phyloP scores from a whole-genome alignment of 352 stramenopile genomes.

The Globisporangium cederbergense region DNA sequence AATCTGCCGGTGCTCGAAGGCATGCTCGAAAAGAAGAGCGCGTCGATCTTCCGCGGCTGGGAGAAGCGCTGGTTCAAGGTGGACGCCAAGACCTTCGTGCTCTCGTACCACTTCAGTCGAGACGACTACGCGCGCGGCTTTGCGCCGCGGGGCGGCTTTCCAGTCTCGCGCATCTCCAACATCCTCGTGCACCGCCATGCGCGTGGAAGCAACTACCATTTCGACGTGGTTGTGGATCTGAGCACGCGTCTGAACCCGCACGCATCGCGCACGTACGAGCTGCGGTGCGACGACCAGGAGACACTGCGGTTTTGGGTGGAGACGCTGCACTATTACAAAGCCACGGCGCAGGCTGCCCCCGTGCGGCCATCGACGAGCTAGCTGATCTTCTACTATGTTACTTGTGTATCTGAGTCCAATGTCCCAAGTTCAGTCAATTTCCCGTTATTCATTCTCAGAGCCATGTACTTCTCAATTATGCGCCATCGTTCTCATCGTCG shows the following conservation, averaged over 20 bases:
- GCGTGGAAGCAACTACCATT: constrained; percentile 44
- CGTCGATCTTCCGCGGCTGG: constrained; percentile 71
- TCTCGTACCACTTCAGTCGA: constrained; percentile 68
- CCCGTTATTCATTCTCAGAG: not conserved
- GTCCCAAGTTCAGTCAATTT: not conserved
- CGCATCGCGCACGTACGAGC: constrained; percentile 61
- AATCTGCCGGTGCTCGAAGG: constrained; percentile 57
- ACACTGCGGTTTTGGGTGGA: constrained; percentile 65
- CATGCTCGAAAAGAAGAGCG: constrained; percentile 74
- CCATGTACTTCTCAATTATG: not conserved
- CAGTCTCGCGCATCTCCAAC: constrained; percentile 49
- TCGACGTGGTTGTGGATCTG: constrained; percentile 68
- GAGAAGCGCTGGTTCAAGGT: constrained; percentile 67
- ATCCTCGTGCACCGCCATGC: constrained; percentile 45
- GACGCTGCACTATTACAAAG: constrained; percentile 64
- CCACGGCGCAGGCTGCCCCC: constrained; percentile 37
- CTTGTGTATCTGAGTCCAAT: not conserved
- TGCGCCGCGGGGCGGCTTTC: constrained; percentile 55
- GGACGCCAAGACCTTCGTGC: constrained; percentile 58
- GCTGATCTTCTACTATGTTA: not conserved
- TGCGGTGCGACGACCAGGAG: constrained; percentile 56
- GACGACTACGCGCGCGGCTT: constrained; percentile 64
- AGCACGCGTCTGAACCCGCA: constrained; percentile 59
- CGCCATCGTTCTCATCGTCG: constrained; percentile 2
- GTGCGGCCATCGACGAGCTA: constrained; percentile 38